Percentiles rank a stretch among this genome's conserved stretches.
Evolutionary conservation across 495 filamentous ascomycete genomes (phyloP).

Genomic region (Aspergillus homomorphus): DNA sequence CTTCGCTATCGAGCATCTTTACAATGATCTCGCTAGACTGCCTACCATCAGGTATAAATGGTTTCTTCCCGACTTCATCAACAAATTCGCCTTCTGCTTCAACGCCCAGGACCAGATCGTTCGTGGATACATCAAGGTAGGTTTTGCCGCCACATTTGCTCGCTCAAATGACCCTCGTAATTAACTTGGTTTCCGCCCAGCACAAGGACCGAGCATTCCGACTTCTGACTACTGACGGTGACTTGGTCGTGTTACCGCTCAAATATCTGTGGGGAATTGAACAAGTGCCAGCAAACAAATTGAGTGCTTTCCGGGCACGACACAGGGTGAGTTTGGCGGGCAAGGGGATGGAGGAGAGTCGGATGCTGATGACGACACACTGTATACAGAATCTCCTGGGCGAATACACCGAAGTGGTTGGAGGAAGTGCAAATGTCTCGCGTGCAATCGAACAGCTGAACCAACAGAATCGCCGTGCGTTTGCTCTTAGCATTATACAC

Average conservation of each 20-base stretch:
- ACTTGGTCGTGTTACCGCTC: conserved; percentile 30
- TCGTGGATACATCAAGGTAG: conserved; percentile 29
- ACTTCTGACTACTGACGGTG: conserved; percentile 34
- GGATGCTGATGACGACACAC: not conserved
- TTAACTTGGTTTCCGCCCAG: conserved; percentile 13
- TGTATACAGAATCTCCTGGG: conserved; percentile 27
- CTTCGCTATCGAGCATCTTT: not conserved
- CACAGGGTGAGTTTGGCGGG: conserved; percentile 19
- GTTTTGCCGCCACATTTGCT: not conserved
- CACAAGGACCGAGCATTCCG: conserved; percentile 30
- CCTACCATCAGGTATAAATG: conserved; percentile 25
- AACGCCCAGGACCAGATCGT: conserved; percentile 23
- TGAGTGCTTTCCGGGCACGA: conserved; percentile 31
- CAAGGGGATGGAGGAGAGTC: too few species aligned
- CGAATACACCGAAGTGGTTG: conserved; percentile 30
- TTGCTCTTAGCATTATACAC: conserved; percentile 17
- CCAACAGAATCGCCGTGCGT: not conserved
- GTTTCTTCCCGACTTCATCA: conserved; percentile 27
- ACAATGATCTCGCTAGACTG: conserved; percentile 8
- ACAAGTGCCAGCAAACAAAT: conserved; percentile 13
- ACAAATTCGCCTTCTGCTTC: conserved; percentile 29
- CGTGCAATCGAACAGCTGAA: conserved; percentile 29
- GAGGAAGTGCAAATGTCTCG: conserved; percentile 25
- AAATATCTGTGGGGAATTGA: conserved; percentile 31
- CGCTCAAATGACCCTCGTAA: not conserved